Percentiles rank a stretch among this genome's conserved stretches.
These are phyloP conservation scores for Euphrasia confusa DNA, from an alignment of 257 asterid species.

Conservation along the genomic window DNA sequence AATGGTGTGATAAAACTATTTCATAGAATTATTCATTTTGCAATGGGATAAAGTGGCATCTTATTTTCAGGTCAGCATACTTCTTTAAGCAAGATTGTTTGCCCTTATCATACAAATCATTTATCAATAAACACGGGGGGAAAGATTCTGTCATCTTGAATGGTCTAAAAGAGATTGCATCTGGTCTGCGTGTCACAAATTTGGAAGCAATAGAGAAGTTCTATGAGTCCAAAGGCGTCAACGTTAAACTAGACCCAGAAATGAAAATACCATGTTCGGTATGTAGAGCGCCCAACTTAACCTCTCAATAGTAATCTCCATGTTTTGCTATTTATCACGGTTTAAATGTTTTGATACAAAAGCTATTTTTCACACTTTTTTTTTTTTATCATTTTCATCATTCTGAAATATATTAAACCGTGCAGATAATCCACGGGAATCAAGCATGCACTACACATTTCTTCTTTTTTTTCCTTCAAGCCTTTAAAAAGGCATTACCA, in stretches of 20 bases:
- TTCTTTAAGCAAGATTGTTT: slow-evolving; percentile 82
- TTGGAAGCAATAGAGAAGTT: slow-evolving; percentile 68
- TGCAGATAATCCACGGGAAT: slow-evolving; percentile 89
- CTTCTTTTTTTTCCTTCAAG: slow-evolving; percentile 72
- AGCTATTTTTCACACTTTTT: not conserved
- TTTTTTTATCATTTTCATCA: too few species aligned
- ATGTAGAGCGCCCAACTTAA: slow-evolving; percentile 28
- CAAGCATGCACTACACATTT: slow-evolving; percentile 74
- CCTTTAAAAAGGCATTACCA: slow-evolving; percentile 83
- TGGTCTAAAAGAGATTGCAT: slow-evolving; percentile 69
- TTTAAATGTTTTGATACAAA: slow-evolving; percentile 14
- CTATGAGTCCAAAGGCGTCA: slow-evolving; percentile 75
- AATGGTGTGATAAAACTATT: too few species aligned
- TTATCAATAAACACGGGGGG: slow-evolving; percentile 88
- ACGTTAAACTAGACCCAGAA: slow-evolving; percentile 68
- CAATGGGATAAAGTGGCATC: slow-evolving; percentile 17
- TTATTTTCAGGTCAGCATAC: slow-evolving; percentile 72
- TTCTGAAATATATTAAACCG: not conserved
- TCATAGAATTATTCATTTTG: too few species aligned
- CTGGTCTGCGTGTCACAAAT: slow-evolving; percentile 64
- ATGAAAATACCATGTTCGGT: slow-evolving; percentile 97
- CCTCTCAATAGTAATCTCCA: slow-evolving; percentile 4
- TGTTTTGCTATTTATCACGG: too few species aligned
- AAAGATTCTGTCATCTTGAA: slow-evolving; percentile 72
- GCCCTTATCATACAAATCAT: slow-evolving; percentile 80